Evolutionary conservation across 2,329 filamentous ascomycete genomes (phyloP), one percentile per base, ranked within the genome.

Genomic region (Cladosporium halotolerans): DNA sequence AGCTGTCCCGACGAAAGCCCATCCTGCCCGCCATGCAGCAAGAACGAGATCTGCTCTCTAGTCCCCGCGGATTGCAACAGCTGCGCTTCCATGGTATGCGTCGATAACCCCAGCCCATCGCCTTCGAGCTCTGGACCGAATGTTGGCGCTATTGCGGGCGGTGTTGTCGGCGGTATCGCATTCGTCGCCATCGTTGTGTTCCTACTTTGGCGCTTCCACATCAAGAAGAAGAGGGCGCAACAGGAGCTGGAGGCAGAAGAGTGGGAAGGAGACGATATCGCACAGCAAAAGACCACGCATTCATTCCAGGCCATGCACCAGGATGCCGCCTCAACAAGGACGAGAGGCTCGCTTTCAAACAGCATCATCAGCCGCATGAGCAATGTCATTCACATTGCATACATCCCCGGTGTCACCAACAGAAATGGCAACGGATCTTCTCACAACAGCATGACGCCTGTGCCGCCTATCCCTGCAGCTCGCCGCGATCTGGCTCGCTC

Each of bases 371-470:
- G 93, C 14, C 85, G 93, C 57, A 93, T 93, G 45, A 97, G 93
- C 65, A 99, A 99, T 75, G 92, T 99, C 68, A 99, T 99, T 64
- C 93, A 97, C 73, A 99, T 99, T 72, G 93, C 93, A 53, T 99
- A 97, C 71, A 97, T 99, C 60, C 93, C 93, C 11, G 93, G 93
- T 56, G 91, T 97, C 64, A 96, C 89, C 56, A 96, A 96, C 73
- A 83, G 92, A 61, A 90, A 91, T 10, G 84, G 85, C 7, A 36
- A 36, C 34, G 85, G 86, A n/a, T 92, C 89, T 0, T 58, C 62
- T 3, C 60, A 61, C 32, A 65, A 63, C 49, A 68, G 65, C 51
- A 28, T 67, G 40, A 90, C 91, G n/a, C 92, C 92, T 0, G 91
- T 99, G 4, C 93, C 93, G 40, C 90, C 92, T 13, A 89, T 97